phyloP scores from a whole-genome alignment of 2,329 filamentous ascomycete genomes.

The Exophiala viscosa region DNA sequence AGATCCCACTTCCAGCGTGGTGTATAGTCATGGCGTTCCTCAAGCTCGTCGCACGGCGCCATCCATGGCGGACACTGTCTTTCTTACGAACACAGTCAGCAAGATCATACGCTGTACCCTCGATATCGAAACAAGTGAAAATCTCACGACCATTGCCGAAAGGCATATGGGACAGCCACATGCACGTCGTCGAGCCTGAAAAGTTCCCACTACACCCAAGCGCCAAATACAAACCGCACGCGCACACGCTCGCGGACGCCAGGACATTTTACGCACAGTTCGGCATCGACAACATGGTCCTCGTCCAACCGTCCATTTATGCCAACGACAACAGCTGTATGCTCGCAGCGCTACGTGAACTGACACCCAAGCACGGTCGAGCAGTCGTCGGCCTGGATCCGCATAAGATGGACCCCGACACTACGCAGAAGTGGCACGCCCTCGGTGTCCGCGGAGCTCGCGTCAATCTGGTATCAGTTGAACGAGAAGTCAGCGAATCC shows the following conservation, averaged over 20 bases:
- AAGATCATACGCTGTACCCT: background rate
- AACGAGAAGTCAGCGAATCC: constrained; percentile 37
- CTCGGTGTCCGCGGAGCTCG: constrained; percentile 58
- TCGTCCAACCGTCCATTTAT: constrained; percentile 62
- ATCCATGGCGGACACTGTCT: background rate
- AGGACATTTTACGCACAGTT: constrained; percentile 50
- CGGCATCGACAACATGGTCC: constrained; percentile 54
- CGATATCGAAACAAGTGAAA: background rate
- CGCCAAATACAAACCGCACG: constrained; percentile 51
- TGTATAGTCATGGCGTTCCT: background rate
- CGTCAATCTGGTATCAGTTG: constrained; percentile 56
- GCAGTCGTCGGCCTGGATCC: constrained; percentile 58
- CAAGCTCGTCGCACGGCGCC: background rate
- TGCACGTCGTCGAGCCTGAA: constrained; percentile 58
- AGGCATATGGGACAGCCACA: constrained; percentile 29
- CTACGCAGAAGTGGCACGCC: constrained; percentile 52
- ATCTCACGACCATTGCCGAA: background rate
- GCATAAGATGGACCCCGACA: constrained; percentile 34
- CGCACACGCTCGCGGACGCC: constrained; percentile 51
- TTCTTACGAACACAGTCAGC: background rate
- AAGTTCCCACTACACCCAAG: constrained; percentile 47
- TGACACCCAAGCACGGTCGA: constrained; percentile 47
- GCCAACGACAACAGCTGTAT: constrained; percentile 59
- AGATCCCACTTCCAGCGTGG: too few relatives aligned
- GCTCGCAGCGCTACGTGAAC: constrained; percentile 49